Evolutionary conservation across 371 early-diverging fungal genomes (phyloP), one percentile per base, ranked within the genome.

Genomic region (Fennellomyces sp.): DNA sequence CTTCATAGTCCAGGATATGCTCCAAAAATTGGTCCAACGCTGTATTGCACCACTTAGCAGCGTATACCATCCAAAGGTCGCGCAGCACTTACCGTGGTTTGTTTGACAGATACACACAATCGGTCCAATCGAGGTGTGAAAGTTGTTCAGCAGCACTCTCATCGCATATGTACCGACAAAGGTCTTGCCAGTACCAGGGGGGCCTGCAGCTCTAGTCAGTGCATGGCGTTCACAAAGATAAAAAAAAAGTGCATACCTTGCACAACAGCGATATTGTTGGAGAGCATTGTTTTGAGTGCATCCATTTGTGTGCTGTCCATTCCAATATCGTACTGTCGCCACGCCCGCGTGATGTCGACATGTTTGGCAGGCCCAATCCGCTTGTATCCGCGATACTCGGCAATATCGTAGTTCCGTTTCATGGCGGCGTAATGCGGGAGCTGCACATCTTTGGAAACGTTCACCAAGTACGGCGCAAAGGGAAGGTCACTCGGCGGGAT

Each of bases 141-240:
- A 75, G 56, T 88, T 80, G 26, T 74, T 75, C 21, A 87, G 60
- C 5, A 90, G 69, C 0, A 86, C 79, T 11, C 63, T 59, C 61
- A 86, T 83, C 6, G 86, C 77, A 64, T 82, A 77, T 23, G 89
- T 80, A 59, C 89, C 89, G 0, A 88, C 81, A 65, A 76, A 88
- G 0, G 88, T 88, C 52, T 90, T 91, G 58, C 90, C 90, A 29
- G 89, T 88, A 48, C 91, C 90, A 15, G 90, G 90, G 13, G 90
- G 91, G 45, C 90, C 77, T 77, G 60, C 33, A 45, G 5, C 17
- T 8, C 11, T 15, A 35, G 11, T 19, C n/a, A 25, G 11, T 15
- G 7, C 23, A 36, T 21, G 53, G 11, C 17, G 13, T 41, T 26
- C 15, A 29, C 33, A 49, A 17, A 17, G 19, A 53, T 53, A 38